These are phyloP conservation scores for Nakazawaea siamensis DNA, from an alignment of 805 yeast genomes.

Conservation along the genomic window DNA sequence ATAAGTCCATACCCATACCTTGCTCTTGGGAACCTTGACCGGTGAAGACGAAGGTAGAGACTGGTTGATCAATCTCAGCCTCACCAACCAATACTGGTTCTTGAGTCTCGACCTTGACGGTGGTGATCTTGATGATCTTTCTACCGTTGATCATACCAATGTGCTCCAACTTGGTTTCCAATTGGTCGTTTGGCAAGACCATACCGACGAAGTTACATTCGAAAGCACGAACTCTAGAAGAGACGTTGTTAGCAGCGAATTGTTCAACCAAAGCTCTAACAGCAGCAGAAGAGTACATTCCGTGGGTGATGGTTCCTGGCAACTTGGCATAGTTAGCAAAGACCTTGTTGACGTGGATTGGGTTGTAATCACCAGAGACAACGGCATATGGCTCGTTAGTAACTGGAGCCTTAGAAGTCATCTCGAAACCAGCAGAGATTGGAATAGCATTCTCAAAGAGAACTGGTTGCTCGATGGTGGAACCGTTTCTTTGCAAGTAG, in stretches of 20 bases:
- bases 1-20: slow-evolving; percentile 99
- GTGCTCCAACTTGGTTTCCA: slow-evolving; percentile 85
- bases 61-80: slow-evolving; percentile 98
- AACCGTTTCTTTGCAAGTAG: slow-evolving; percentile 85
- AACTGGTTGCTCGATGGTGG: slow-evolving; percentile 89
- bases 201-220: slow-evolving; percentile 87
- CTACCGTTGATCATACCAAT: slow-evolving; percentile 99
- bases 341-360: slow-evolving; percentile 94
- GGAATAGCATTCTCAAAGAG: slow-evolving; percentile 87
- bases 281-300: slow-evolving; percentile 97
- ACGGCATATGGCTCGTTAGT: slow-evolving; percentile 95
- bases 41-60: slow-evolving; percentile 92
- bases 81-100: slow-evolving; percentile 79
- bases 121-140: slow-evolving; percentile 89
- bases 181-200: slow-evolving; percentile 93
- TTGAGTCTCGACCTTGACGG: slow-evolving; percentile 75
- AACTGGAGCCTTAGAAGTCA: slow-evolving; percentile 78
- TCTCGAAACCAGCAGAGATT: slow-evolving; percentile 56
- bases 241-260: slow-evolving; percentile 97
- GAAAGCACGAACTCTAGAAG: slow-evolving; percentile 92
- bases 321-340: slow-evolving; percentile 88
- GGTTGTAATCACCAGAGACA: slow-evolving; percentile 97
- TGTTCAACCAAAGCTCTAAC: slow-evolving; percentile 93
- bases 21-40: slow-evolving; percentile 99
- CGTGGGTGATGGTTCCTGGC: slow-evolving; percentile 98